phyloP scores from a whole-genome alignment of 1,284 basidiomycete genomes.

The Ceratobasidium theobromae region DNA sequence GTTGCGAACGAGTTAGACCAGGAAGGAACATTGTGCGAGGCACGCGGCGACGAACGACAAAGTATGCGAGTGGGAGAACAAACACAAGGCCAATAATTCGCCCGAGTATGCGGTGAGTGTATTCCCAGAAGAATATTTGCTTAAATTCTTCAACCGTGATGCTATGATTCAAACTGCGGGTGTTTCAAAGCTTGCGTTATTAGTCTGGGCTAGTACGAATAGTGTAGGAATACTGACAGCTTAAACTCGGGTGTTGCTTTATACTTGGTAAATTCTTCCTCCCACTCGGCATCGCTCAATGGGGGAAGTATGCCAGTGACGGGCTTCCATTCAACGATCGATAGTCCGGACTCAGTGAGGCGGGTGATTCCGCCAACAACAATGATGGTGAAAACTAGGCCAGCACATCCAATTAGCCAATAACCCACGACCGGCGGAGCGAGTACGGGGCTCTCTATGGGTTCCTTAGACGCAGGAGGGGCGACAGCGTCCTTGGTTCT shows the following conservation, averaged over 20 bases:
- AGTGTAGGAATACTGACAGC: slow-evolving; percentile 61
- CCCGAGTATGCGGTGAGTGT: slow-evolving; percentile 92
- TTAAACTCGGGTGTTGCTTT: slow-evolving; percentile 94
- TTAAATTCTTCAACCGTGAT: slow-evolving; percentile 93
- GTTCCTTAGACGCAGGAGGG: neutral
- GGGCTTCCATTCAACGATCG: slow-evolving; percentile 97
- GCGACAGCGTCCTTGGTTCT: neutral
- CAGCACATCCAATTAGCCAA: slow-evolving; percentile 83
- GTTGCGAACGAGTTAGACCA: slow-evolving; percentile 50
- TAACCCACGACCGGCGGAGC: slow-evolving; percentile 71
- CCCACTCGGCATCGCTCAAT: slow-evolving; percentile 76
- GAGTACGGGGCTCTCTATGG: slow-evolving; percentile 1
- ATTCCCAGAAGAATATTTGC: slow-evolving; percentile 98
- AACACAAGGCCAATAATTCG: slow-evolving; percentile 85
- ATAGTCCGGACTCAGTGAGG: slow-evolving; percentile 95
- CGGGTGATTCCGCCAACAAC: slow-evolving; percentile 96
- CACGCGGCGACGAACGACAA: slow-evolving; percentile 61
- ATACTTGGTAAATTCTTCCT: slow-evolving; percentile 93
- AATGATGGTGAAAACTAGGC: slow-evolving; percentile 87
- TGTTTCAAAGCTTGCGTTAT: neutral
- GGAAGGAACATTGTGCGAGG: slow-evolving; percentile 22
- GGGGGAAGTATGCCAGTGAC: slow-evolving; percentile 90
- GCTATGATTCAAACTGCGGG: slow-evolving; percentile 76
- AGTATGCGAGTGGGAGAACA: slow-evolving; percentile 78
- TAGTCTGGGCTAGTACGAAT: neutral